Evolutionary conservation across 2,329 filamentous ascomycete species (phyloP), one percentile per base, ranked within the genome.

Genomic region (Pyricularia grisea): DNA sequence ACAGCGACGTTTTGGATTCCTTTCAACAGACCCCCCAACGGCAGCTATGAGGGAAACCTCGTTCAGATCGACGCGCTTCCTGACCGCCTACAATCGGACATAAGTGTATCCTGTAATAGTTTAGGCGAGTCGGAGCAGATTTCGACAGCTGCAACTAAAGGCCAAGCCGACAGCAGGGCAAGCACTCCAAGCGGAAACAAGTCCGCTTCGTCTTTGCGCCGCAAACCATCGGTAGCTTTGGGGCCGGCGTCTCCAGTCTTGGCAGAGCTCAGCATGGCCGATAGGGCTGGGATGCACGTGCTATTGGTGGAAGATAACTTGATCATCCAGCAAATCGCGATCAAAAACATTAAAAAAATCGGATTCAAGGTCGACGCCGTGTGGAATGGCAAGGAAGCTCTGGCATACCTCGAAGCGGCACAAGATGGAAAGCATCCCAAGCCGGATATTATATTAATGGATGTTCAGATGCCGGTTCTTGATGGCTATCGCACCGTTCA

Each of bases 401-500:
- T 94, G 20, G 89, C 93, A 25, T 93, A 93, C 75, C 80, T 94
- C 20, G 76, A 84, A 65, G 83, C 82, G 2, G 85, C 87, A 1
- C 81, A 83, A 27, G 74, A 78, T 9, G 83, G 81, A 30, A 79
- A 81, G 33, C 81, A 85, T 64, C 78, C 80, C 12, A 87, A 87
- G 67, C 91, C 92, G 0, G 87, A 92, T 72, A 87, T 94, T 9
- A 92, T 94, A 68, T 80, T 94, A 58, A 92, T 92, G 90, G 90
- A 92, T 74, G 88, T 91, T 0, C 89, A 92, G 77, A 91, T 92
- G 88, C 87, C 88, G 30, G 86, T 93, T 58, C 87, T 92, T 71
- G 92, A 94, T 74, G 92, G 92, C 1, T 94, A 94, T 76, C 87
- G 87, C 69, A 90, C 91, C 61, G 94, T 91, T 0, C 90, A 92